Evolutionary conservation across 2,329 filamentous ascomycete species (phyloP).

Genomic region (Zasmidium cellare): DNA sequence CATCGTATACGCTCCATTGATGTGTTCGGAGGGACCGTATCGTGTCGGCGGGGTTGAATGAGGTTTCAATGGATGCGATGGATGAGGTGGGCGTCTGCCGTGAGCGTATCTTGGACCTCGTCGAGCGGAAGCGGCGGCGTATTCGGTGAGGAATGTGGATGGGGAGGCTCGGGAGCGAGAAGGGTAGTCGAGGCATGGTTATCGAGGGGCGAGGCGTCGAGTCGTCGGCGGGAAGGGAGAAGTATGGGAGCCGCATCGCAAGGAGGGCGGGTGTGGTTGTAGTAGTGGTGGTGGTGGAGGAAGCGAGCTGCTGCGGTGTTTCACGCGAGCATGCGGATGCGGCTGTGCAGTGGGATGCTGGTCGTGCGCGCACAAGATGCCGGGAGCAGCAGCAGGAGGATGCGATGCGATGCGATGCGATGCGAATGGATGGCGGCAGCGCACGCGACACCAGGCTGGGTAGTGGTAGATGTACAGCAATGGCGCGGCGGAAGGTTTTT

Average conservation of each 20-base stretch:
- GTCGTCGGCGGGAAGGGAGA: conserved; percentile 30
- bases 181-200: conserved; percentile 44
- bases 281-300: conserved; percentile 5
- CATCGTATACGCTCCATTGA: conserved; percentile 78
- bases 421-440: background rate
- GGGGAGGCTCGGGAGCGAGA: conserved; percentile 50
- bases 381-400: background rate
- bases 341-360: background rate
- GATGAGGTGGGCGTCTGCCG: conserved; percentile 68
- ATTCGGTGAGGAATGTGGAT: conserved; percentile 63
- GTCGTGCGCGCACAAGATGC: background rate
- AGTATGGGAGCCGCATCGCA: conserved; percentile 29
- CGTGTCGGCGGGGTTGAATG: conserved; percentile 77
- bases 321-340: background rate
- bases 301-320: background rate
- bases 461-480: background rate
- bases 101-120: conserved; percentile 64
- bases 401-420: no score
- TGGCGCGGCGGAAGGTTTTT: background rate
- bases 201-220: conserved; percentile 42
- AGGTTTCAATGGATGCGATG: conserved; percentile 75
- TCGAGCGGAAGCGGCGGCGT: conserved; percentile 63
- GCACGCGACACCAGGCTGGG: background rate
- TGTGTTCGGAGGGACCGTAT: conserved; percentile 73
- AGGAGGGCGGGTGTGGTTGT: background rate